Conservation (phyloP, 2,329 filamentous ascomycete genomes). For the Sporothrix curviconia region DNA sequence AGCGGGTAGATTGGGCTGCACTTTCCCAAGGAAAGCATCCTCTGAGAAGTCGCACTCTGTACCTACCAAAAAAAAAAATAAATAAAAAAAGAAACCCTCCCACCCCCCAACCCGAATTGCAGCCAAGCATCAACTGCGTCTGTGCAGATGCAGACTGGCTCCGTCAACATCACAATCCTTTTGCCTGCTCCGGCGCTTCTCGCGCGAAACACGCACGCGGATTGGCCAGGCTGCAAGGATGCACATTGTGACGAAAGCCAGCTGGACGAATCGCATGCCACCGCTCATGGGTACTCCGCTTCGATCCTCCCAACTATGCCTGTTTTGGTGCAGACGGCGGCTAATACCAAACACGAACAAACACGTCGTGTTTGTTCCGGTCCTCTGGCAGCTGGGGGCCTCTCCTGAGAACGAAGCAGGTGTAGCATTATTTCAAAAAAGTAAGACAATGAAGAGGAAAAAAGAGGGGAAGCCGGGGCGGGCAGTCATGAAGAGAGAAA, state of each 20-base stretch:
- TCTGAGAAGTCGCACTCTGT: too few species aligned
- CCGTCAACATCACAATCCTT: too few species aligned
- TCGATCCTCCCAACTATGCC: neutral
- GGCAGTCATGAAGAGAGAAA: neutral
- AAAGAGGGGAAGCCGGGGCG: neutral
- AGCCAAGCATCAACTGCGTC: too few species aligned
- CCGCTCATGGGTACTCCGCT: neutral
- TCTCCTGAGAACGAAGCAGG: too few species aligned
- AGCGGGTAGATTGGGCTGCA: too few species aligned
- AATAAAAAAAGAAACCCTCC: too few species aligned
- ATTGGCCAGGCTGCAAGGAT: neutral
- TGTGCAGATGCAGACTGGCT: too few species aligned
- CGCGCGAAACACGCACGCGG: conserved; percentile 7
- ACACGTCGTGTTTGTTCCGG: too few species aligned
- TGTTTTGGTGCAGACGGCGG: neutral
- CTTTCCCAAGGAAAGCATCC: too few species aligned
- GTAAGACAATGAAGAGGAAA: neutral
- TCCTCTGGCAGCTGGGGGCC: too few species aligned
- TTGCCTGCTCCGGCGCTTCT: conserved; percentile 12
- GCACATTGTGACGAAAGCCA: neutral
- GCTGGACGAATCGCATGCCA: neutral
- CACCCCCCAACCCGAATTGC: too few species aligned
- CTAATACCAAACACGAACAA: neutral
- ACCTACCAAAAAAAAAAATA: too few species aligned
- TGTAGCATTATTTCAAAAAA: neutral